Percentiles rank a stretch among this genome's conserved stretches.
Evolutionary conservation across 106 monocot species (phyloP).

Genomic region (Acanthochlamys bracteata): DNA sequence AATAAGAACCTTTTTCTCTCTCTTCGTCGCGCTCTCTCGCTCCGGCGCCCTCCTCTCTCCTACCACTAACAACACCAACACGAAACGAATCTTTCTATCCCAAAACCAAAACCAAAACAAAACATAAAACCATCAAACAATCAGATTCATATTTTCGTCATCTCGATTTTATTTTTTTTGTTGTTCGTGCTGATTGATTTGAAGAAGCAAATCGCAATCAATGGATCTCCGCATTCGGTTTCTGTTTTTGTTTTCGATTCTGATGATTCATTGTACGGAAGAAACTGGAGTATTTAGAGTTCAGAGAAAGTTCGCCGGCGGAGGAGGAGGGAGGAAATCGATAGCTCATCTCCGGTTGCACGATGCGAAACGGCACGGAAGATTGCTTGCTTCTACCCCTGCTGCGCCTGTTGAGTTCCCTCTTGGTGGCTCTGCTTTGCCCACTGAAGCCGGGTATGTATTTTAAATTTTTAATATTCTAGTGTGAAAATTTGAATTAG

Average conservation of each 20-base stretch:
- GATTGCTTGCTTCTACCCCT: conserved; percentile 31
- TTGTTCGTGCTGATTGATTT: too few species aligned
- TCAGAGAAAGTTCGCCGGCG: conserved; percentile 30
- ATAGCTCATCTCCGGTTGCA: conserved; percentile 50
- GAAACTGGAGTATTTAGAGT: conserved; percentile 44
- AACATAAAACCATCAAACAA: too few species aligned
- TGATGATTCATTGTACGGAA: neutral
- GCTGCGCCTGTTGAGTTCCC: conserved; percentile 31
- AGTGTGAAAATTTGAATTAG: too few species aligned
- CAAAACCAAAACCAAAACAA: too few species aligned
- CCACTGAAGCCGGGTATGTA: conserved; percentile 53
- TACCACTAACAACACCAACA: too few species aligned
- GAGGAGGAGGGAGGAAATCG: neutral
- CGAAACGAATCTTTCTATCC: too few species aligned
- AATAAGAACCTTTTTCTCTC: too few species aligned
- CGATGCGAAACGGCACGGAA: conserved; percentile 47
- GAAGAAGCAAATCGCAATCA: neutral
- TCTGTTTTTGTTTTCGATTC: neutral
- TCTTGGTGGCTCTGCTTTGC: conserved; percentile 61
- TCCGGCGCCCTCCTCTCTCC: too few species aligned
- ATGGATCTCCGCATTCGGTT: neutral
- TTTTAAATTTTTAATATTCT: neutral
- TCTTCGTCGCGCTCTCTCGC: too few species aligned
- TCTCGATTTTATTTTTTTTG: too few species aligned
- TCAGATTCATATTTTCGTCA: too few species aligned